Percentiles rank a stretch among this genome's conserved stretches.
Evolutionary conservation across 176 grass and related monocot genomes (phyloP).

Genomic region (Carex kokanica): DNA sequence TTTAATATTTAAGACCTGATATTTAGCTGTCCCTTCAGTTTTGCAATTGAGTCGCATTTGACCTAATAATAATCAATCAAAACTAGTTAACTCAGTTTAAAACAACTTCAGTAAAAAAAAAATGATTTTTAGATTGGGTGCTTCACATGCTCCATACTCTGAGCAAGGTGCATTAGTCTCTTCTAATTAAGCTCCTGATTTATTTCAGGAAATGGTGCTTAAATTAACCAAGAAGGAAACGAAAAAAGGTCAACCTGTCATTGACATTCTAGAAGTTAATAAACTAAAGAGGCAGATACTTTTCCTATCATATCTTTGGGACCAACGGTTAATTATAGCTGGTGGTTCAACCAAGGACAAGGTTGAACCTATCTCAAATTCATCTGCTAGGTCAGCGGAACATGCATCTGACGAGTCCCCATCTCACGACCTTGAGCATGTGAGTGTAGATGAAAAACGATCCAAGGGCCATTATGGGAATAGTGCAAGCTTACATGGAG

Average conservation of each 20-base stretch:
- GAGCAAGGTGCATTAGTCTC: neutral
- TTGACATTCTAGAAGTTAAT: constrained; percentile 97
- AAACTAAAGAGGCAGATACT: constrained; percentile 71
- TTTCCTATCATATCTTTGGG: constrained; percentile 89
- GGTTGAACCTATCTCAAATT: constrained; percentile 30
- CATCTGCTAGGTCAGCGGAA: constrained; percentile 14
- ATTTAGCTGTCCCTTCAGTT: constrained; percentile 12
- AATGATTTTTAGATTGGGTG: neutral
- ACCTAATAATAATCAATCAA: neutral
- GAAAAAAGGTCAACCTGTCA: constrained; percentile 44
- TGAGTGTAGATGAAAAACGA: constrained; percentile 18
- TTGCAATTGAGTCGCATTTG: neutral
- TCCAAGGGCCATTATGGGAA: constrained; percentile 37
- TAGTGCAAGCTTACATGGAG: constrained; percentile 40
- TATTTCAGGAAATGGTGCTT: constrained; percentile 64
- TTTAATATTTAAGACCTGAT: neutral
- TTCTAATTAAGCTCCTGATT: constrained; percentile 34
- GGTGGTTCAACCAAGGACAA: constrained; percentile 50
- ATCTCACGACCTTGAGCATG: constrained; percentile 18
- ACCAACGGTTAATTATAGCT: constrained; percentile 65
- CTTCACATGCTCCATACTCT: neutral
- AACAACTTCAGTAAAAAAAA: neutral
- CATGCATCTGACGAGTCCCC: constrained; percentile 3
- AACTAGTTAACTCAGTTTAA: neutral
- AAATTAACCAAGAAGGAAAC: constrained; percentile 61